Evolutionary conservation across 2,329 filamentous ascomycete genomes (phyloP).

Genomic region (Beauveria varroae): DNA sequence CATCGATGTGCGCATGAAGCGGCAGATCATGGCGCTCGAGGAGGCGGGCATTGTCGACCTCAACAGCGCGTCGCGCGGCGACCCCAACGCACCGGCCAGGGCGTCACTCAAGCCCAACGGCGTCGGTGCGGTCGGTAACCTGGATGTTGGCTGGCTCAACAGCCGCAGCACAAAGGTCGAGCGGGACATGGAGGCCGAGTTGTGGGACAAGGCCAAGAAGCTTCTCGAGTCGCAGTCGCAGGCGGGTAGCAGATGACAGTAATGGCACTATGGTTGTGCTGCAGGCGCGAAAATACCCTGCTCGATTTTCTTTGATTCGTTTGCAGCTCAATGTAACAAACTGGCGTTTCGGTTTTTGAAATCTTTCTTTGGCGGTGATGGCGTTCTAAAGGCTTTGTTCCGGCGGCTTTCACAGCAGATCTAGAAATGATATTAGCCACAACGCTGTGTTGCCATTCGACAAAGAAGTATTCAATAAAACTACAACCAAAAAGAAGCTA

Average conservation of each 20-base stretch:
- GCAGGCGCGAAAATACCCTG: too few species aligned
- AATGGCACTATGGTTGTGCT: too few species aligned
- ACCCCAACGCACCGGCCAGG: conserved; percentile 28
- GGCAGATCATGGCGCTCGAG: conserved; percentile 64
- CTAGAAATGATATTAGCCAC: too few species aligned
- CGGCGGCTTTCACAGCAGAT: too few species aligned
- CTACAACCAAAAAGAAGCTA: too few species aligned
- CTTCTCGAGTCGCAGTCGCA: conserved; percentile 25
- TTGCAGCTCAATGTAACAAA: too few species aligned
- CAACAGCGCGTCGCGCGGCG: conserved; percentile 25
- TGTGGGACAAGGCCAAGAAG: conserved; percentile 48
- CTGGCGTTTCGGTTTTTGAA: too few species aligned
- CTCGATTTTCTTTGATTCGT: too few species aligned
- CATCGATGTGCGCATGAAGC: conserved; percentile 64
- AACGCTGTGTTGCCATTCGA: too few species aligned
- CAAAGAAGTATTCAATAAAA: too few species aligned
- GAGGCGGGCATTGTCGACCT: conserved; percentile 68
- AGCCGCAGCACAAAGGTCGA: conserved; percentile 76
- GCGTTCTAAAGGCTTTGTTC: too few species aligned
- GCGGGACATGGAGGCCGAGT: conserved; percentile 73
- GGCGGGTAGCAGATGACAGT: background rate
- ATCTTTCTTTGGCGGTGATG: too few species aligned
- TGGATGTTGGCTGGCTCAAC: conserved; percentile 88
- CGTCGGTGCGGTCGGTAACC: conserved; percentile 45
- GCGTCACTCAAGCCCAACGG: conserved; percentile 46